phyloP scores from a whole-genome alignment of 2,329 filamentous ascomycete genomes.

The Ophiostoma novo-ulmi region DNA sequence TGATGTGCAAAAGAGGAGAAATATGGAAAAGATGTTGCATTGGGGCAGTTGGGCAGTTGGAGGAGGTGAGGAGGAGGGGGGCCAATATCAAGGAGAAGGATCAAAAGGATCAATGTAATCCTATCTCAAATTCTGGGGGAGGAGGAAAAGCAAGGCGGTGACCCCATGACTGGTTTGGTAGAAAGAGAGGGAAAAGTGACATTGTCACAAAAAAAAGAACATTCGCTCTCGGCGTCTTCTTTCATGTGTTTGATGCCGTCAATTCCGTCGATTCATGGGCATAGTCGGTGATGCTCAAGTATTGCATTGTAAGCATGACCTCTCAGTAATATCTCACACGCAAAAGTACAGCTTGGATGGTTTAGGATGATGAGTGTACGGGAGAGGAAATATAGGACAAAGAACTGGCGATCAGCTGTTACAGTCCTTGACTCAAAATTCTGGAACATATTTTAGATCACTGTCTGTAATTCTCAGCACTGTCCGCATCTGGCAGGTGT shows the following conservation, averaged over 20 bases:
- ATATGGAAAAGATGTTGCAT: neutral
- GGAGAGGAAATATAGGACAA: neutral
- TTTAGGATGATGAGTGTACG: neutral
- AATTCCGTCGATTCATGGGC: no score
- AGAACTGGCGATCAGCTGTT: neutral
- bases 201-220: no score
- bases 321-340: neutral
- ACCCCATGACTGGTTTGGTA: neutral
- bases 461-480: neutral
- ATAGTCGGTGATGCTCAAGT: neutral
- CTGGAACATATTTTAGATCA: neutral
- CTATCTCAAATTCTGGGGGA: neutral
- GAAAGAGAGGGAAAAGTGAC: neutral
- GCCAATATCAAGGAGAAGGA: neutral
- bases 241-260: no score
- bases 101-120: neutral
- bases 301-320: neutral
- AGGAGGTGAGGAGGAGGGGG: neutral
- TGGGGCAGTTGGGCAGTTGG: neutral
- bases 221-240: no score
- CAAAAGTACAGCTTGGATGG: neutral
- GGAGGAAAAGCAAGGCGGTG: neutral
- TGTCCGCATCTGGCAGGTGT: neutral
- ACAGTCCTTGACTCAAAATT: neutral
- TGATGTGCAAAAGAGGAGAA: conserved; percentile 15